Conservation (phyloP, 768 basidiomycete genomes). For the Lactarius trivialis region DNA sequence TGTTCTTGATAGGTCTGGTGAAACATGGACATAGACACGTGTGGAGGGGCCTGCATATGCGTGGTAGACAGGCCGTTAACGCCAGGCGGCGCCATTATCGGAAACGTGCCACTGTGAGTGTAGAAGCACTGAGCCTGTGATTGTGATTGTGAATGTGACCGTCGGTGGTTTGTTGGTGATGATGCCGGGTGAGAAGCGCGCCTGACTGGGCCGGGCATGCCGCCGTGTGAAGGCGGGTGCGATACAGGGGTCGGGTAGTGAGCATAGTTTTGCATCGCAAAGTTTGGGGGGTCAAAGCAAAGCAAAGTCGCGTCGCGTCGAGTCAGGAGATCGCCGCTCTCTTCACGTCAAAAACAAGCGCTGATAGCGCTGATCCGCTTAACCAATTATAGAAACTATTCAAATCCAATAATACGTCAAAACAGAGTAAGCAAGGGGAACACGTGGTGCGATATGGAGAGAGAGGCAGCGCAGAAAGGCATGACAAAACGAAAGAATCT, state of each 20-base stretch:
- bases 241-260: too few relatives aligned
- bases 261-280: too few relatives aligned
- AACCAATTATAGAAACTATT: background rate
- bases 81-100: background rate
- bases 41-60: background rate
- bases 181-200: background rate
- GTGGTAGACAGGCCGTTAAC: background rate
- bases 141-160: background rate
- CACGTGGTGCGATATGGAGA: background rate
- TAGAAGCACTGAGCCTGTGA: too few relatives aligned
- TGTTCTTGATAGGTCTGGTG: background rate
- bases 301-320: background rate
- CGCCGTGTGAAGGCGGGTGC: too few relatives aligned
- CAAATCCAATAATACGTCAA: background rate
- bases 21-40: conserved; percentile 1
- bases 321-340: background rate
- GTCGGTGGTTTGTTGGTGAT: background rate
- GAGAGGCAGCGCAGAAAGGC: background rate
- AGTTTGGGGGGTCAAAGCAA: background rate
- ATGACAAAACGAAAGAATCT: background rate
- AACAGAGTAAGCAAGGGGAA: background rate
- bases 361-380: background rate
- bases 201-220: background rate
- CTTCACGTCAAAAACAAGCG: background rate
- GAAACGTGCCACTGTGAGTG: too few relatives aligned